Conservation (phyloP, 805 yeast species). For the Schizosaccharomyces osmophilus region DNA sequence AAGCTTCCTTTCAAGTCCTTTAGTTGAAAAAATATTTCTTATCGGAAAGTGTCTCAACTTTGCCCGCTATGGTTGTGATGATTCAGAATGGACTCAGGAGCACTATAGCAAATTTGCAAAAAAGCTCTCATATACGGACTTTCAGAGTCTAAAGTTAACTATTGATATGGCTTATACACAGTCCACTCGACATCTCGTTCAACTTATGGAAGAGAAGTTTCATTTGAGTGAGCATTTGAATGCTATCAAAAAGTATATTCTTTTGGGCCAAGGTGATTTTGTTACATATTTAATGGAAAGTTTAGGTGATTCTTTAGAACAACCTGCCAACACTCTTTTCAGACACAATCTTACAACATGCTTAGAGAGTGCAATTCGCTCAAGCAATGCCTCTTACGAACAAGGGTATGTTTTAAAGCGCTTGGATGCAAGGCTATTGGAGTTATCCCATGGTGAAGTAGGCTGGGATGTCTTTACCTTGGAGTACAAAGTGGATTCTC, state of each 20-base stretch:
- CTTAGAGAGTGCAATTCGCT: slow-evolving; percentile 35
- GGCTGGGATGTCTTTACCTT: slow-evolving; percentile 90
- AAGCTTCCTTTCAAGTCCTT: slow-evolving; percentile 13
- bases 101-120: slow-evolving; percentile 4
- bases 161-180: slow-evolving; percentile 21
- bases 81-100: slow-evolving; percentile 31
- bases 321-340: slow-evolving; percentile 38
- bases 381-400: slow-evolving; percentile 15
- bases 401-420: slow-evolving; percentile 22
- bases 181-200: slow-evolving; percentile 27
- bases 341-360: slow-evolving; percentile 41
- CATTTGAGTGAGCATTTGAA: slow-evolving; percentile 28
- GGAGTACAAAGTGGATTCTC: slow-evolving; percentile 34
- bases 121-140: slow-evolving; percentile 8
- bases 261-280: slow-evolving; percentile 64
- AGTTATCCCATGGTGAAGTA: slow-evolving; percentile 41
- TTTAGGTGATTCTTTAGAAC: slow-evolving; percentile 28
- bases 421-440: slow-evolving; percentile 64
- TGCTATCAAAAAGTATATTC: slow-evolving; percentile 37
- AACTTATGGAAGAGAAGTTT: slow-evolving; percentile 25
- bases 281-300: slow-evolving; percentile 37
- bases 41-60: slow-evolving; percentile 53
- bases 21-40: slow-evolving; percentile 13
- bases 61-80: slow-evolving; percentile 39
- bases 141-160: slow-evolving; percentile 10